These are phyloP conservation scores for Schwanniomyces vanrijiae DNA, from an alignment of 805 yeast genomes.

Conservation along the genomic window DNA sequence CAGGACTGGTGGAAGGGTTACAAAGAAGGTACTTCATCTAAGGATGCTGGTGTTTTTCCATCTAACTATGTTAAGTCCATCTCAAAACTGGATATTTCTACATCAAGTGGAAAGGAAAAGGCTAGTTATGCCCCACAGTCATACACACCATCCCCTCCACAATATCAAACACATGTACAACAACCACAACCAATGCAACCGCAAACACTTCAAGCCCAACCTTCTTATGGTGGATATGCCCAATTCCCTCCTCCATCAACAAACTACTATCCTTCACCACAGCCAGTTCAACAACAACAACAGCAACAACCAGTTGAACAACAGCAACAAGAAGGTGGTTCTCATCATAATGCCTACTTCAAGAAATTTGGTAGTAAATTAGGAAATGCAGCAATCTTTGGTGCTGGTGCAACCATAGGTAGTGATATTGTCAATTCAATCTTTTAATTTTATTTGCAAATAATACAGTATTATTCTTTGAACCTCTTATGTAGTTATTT, in stretches of 20 bases:
- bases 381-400: constrained; percentile 92
- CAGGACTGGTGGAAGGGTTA: constrained; percentile 92
- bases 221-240: constrained; percentile 34
- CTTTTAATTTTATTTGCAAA: constrained; percentile 34
- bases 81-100: constrained; percentile 29
- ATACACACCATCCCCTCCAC: constrained; percentile 17
- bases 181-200: constrained; percentile 6
- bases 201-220: constrained; percentile 22
- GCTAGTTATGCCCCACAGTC: constrained; percentile 13
- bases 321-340: constrained; percentile 18
- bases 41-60: constrained; percentile 81
- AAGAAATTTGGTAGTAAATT: constrained; percentile 75
- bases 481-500: not conserved
- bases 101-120: constrained; percentile 16
- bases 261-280: constrained; percentile 40
- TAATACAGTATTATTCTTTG: not conserved
- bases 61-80: constrained; percentile 69
- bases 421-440: constrained; percentile 75
- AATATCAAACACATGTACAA: constrained; percentile 6
- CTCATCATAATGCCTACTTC: constrained; percentile 33
- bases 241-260: constrained; percentile 56
- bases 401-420: constrained; percentile 96
- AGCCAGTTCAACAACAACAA: constrained; percentile 21
- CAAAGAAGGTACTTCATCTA: constrained; percentile 31
- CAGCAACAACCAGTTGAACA: constrained; percentile 15